Evolutionary conservation across 192 early-diverging fungal species (phyloP), one percentile per base, ranked within the genome.

Genomic region (Hyaloraphidium curvatum): DNA sequence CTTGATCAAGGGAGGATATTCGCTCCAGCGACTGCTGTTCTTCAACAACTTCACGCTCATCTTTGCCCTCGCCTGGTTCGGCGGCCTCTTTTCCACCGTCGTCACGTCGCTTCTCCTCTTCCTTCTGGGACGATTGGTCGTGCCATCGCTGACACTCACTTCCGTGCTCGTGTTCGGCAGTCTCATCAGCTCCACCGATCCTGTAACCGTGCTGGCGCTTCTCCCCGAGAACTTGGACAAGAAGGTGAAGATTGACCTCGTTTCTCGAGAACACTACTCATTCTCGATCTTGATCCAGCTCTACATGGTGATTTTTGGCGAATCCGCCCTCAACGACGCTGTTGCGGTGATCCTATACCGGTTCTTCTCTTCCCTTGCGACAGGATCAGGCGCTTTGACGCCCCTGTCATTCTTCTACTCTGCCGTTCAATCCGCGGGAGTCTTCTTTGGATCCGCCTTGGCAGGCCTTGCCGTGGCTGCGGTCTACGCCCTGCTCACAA

Each of bases 261-360:
- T n/a, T n/a, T n/a, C n/a, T n/a, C n/a, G n/a, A n/a, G n/a, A n/a
- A n/a, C n/a, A n/a, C n/a, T n/a, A n/a, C n/a, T n/a, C n/a, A n/a
- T n/a, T n/a, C n/a, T n/a, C n/a, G n/a, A n/a, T n/a, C n/a, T n/a
- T n/a, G n/a, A n/a, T n/a, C n/a, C n/a, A n/a, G n/a, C 60, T 76
- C 21, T 77, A 77, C 67, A 77, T 77, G 66, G 39, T 77, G 37
- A 77, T 77, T 39, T 77, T 77, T 60, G 75, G 75, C n/a, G 75
- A 77, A 62, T 67, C 63, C 28, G 75, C 75, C 0, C 63, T 77
- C 29, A 77, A 77, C 56, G 75, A 77, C 52, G 75, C 75, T 28
- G 75, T 77, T 19, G 57, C 70, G 3, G 74, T 77, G 55, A 77
- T 77, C 50, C 63, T 77, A n/a, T 77, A 69, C 65, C 59, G 71